Evolutionary conservation across 2,329 filamentous ascomycete species (phyloP), one percentile per base, ranked within the genome.

Genomic region (Colletotrichum navitas): DNA sequence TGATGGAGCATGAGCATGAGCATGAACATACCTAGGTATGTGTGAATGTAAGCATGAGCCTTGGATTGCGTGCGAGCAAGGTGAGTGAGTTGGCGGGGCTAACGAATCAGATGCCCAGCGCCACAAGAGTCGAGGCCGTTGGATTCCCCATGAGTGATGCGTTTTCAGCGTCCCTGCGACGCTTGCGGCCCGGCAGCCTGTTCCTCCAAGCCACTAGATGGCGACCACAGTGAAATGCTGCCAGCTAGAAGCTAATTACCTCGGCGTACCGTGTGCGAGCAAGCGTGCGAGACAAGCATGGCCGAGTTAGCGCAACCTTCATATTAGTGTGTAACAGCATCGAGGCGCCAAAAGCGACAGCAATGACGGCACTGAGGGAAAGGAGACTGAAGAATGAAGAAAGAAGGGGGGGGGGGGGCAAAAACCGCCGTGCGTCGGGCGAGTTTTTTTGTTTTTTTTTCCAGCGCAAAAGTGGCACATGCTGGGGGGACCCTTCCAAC

Each of bases 401-500:
- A 39, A 7, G 5, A 34, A 34, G 11, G 34, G 11, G 11, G 18
- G 12, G 34, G 29, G 12, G 12, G 4, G 54, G 32, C 32, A 36
- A n/a, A n/a, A 24, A 36, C 11, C 21, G 29, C 26, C n/a, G 3
- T 36, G 29, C 32, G n/a, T 16, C 59, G 26, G 43, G 43, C 59
- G 14, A 58, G 58, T 34, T 51, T 43, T n/a, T n/a, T n/a, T n/a
- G n/a, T n/a, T n/a, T n/a, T n/a, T n/a, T n/a, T 68, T 59, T 59
- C 63, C 68, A 68, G 58, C 68, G 43, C 64, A 71, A 59, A 68
- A 63, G 52, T 45, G 39, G 39, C 56, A 66, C 68, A 61, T 39
- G 68, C 56, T 36, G 51, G 65, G 68, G 51, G 45, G 43, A 59
- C 68, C 68, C 68, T 71, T 64, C 65, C 65, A 68, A 64, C 65